phyloP scores from a whole-genome alignment of 306 rosid genomes.

The Cicer yamashitae region DNA sequence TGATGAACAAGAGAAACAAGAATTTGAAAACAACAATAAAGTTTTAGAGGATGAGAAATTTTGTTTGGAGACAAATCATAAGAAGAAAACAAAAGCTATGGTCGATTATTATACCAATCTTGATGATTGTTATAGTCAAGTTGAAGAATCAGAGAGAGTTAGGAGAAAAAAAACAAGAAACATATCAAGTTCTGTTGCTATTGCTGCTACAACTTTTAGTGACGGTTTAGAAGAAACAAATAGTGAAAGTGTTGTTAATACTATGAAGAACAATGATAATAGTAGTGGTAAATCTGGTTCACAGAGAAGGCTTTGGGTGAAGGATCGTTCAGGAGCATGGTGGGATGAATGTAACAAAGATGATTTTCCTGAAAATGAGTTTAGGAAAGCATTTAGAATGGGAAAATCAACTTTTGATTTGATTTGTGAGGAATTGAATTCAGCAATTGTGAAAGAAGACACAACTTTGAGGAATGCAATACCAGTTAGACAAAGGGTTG shows the following conservation, averaged over 20 bases:
- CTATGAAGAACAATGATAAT: background rate
- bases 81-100: constrained; percentile 64
- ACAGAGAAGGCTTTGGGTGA: constrained; percentile 89
- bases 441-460: constrained; percentile 84
- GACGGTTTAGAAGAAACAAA: constrained; percentile 40
- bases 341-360: constrained; percentile 92
- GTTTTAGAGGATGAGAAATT: constrained; percentile 58
- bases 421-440: constrained; percentile 85
- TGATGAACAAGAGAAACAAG: constrained; percentile 68
- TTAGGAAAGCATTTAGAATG: constrained; percentile 89
- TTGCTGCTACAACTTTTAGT: constrained; percentile 42
- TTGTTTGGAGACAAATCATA: constrained; percentile 53
- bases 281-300: constrained; percentile 37
- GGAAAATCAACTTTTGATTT: constrained; percentile 73
- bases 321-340: constrained; percentile 95
- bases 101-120: constrained; percentile 55
- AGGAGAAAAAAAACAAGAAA: constrained; percentile 62
- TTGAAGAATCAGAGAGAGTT: constrained; percentile 56
- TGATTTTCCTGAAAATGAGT: constrained; percentile 81
- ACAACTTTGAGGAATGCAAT: constrained; percentile 82
- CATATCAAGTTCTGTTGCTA: constrained; percentile 47
- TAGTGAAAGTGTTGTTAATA: constrained; percentile 16
- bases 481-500: constrained; percentile 89
- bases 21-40: constrained; percentile 50
- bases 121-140: constrained; percentile 54